Evolutionary conservation across 2,329 filamentous ascomycete species (phyloP), one percentile per base, ranked within the genome.

Genomic region (Ophiostoma himal-ulmi): DNA sequence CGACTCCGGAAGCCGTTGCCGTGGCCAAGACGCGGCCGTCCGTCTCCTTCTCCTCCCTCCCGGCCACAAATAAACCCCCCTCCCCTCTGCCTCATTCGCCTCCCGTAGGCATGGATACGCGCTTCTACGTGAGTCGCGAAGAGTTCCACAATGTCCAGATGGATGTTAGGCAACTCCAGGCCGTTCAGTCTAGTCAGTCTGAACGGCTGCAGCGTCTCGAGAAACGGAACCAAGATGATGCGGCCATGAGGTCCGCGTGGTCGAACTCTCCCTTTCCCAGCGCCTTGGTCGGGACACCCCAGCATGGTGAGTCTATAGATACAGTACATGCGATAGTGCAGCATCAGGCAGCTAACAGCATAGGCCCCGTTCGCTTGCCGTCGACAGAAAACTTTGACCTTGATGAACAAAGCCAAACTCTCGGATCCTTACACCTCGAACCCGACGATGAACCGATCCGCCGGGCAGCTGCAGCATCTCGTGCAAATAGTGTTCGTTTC

Each of bases 401-500:
- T 75, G 93, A 97, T 76, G 93, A 95, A 76, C 91, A 96, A 74
- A 89, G 91, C 67, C 91, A 91, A 76, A 91, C 89, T 71, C 86
- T 96, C 67, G 90, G 89, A 68, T 92, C 91, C 69, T 85, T 97
- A 71, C 92, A 94, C 71, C 84, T 98, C 7, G 94, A 97, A 74
- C 86, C 90, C 5, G 94, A 97, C 73, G 93, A 98, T 73, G 91
- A 94, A 77, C 91, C 91, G 41, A 89, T 93, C 71, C 88, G 93
- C 52, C 88, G 94, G 73, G 73, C 73, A 1, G 92, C 95, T 69
- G 92, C 92, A 26, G 91, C 93, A 22, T 99, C 95, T 22, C 87
- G 95, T 75, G 94, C 95, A 67, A 98, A 98, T 78, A 98, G 95
- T 77, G 95, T 99, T 75, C 91, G 95, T 52, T 99, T 99, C 76